Conservation (phyloP, 116 monocot genomes). For the Iris pallida region DNA sequence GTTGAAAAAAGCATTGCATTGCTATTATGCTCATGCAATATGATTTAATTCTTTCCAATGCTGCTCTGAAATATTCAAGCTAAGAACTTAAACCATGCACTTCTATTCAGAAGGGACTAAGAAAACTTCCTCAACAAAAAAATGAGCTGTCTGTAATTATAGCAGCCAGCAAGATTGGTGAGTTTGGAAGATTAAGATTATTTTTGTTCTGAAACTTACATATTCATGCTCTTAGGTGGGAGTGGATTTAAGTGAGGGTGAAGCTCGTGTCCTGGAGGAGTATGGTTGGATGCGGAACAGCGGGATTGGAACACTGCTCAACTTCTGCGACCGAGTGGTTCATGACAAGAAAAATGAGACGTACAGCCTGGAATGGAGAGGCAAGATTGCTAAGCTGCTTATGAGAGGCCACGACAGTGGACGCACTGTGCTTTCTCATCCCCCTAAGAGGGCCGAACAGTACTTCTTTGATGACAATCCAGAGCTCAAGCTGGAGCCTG, state of each 20-base stretch:
- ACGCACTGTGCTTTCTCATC: conserved; percentile 24
- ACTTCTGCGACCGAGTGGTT: conserved; percentile 79
- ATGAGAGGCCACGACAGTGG: conserved; percentile 65
- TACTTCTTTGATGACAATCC: conserved; percentile 8
- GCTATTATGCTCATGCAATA: no score
- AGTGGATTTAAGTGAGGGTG: conserved; percentile 71
- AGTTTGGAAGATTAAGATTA: no score
- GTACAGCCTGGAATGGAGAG: conserved; percentile 57
- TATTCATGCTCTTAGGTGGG: conserved; percentile 39
- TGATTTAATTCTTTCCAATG: no score
- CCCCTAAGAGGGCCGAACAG: conserved; percentile 43
- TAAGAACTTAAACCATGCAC: no score
- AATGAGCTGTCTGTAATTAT: no score
- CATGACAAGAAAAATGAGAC: conserved; percentile 67
- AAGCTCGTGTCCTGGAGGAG: conserved; percentile 60
- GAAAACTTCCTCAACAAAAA: no score
- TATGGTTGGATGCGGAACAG: conserved; percentile 75
- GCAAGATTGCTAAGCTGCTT: conserved; percentile 71
- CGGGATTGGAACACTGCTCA: conserved; percentile 80
- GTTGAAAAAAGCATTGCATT: no score
- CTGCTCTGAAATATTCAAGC: no score
- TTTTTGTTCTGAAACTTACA: no score
- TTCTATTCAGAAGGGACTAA: no score
- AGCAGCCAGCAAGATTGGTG: no score
- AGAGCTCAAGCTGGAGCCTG: conserved; percentile 20